Conservation (phyloP, 345 rosid genomes). For the Camelina neglecta region DNA sequence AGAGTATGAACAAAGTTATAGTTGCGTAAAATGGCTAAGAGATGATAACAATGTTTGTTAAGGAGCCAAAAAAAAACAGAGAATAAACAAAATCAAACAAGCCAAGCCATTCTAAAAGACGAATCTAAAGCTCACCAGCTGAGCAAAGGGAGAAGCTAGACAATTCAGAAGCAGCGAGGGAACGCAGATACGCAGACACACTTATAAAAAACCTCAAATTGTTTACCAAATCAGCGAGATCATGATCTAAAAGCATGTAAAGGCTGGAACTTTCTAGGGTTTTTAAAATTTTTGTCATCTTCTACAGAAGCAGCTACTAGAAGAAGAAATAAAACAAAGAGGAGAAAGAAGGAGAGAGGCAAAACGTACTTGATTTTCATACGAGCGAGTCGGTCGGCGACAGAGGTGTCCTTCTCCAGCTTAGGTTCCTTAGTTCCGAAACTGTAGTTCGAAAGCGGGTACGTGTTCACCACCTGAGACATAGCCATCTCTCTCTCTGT, state of each 20-base stretch:
- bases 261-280: slow-evolving; percentile 50
- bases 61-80: not conserved
- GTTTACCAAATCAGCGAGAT: slow-evolving; percentile 14
- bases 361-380: slow-evolving; percentile 86
- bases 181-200: slow-evolving; percentile 2
- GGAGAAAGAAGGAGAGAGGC: not conserved
- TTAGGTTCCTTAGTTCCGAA: slow-evolving; percentile 96
- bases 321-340: not conserved
- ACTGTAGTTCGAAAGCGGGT: slow-evolving; percentile 92
- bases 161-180: slow-evolving; percentile 16
- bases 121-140: not conserved
- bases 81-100: not conserved
- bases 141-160: not conserved
- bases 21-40: not conserved
- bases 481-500: slow-evolving; percentile 56
- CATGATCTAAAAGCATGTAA: slow-evolving; percentile 23
- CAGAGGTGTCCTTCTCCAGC: slow-evolving; percentile 95
- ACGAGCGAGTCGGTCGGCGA: slow-evolving; percentile 97
- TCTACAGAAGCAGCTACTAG: slow-evolving; percentile 6
- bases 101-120: not conserved
- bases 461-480: slow-evolving; percentile 85
- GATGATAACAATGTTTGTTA: not conserved
- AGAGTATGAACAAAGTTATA: not conserved
- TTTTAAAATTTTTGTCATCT: not conserved
- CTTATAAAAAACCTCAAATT: not conserved